Conservation (phyloP, 2,329 filamentous ascomycete species). For the Alternaria infectoria region DNA sequence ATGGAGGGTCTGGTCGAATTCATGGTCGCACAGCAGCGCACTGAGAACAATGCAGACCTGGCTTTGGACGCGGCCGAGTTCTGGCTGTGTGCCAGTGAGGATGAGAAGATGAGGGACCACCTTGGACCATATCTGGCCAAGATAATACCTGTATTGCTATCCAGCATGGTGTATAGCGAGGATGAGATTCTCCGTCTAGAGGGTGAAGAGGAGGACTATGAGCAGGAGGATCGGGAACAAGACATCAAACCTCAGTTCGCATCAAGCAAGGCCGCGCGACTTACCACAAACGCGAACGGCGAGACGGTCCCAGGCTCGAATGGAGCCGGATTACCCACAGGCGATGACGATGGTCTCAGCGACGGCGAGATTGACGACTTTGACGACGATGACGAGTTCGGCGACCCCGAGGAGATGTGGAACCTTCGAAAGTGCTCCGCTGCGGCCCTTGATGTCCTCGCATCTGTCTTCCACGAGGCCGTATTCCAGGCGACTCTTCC, state of each 20-base stretch:
- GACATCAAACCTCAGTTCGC: constrained; percentile 95
- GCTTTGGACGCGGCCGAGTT: constrained; percentile 96
- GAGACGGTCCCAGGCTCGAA: constrained; percentile 52
- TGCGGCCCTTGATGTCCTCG: constrained; percentile 91
- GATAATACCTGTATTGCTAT: constrained; percentile 87
- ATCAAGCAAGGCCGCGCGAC: constrained; percentile 68
- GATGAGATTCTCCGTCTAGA: constrained; percentile 89
- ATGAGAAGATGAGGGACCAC: constrained; percentile 76
- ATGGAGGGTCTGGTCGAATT: constrained; percentile 89
- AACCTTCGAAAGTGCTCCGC: constrained; percentile 96
- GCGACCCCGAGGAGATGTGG: constrained; percentile 89
- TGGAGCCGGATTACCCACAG: constrained; percentile 51
- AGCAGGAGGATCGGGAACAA: constrained; percentile 85
- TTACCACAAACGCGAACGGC: constrained; percentile 58
- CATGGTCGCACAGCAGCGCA: constrained; percentile 86
- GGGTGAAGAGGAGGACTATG: constrained; percentile 80
- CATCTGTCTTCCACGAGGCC: constrained; percentile 82
- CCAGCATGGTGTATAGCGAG: constrained; percentile 95
- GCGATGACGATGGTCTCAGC: constrained; percentile 73
- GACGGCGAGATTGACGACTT: constrained; percentile 84
- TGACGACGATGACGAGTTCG: constrained; percentile 73
- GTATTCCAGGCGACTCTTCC: constrained; percentile 93
- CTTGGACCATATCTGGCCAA: constrained; percentile 79
- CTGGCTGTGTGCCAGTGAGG: constrained; percentile 92
- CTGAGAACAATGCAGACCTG: constrained; percentile 80